phyloP scores from a whole-genome alignment of 148 eudicot species.

The Silene uniflora region DNA sequence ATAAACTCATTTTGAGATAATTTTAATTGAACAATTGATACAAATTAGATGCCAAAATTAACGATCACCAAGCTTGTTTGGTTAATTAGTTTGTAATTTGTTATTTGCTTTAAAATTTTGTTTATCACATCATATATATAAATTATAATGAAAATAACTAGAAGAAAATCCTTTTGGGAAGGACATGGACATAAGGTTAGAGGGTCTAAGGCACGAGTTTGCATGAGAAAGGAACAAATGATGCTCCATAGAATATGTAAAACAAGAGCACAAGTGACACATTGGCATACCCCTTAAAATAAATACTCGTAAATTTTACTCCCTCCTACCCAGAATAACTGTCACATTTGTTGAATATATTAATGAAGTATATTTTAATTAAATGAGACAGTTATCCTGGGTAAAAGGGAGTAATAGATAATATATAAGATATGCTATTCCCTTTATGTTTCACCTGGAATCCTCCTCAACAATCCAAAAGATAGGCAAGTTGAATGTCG shows the following conservation, averaged over 20 bases:
- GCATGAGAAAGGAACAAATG: slow-evolving; percentile 8
- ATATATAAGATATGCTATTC: neutral
- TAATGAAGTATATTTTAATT: too few species aligned
- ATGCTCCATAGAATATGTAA: neutral
- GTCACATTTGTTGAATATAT: too few species aligned
- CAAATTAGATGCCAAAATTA: neutral
- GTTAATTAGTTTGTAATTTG: neutral
- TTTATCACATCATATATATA: neutral
- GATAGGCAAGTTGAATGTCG: neutral
- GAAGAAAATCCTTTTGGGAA: neutral
- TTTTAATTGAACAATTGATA: neutral
- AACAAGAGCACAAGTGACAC: slow-evolving; percentile 8
- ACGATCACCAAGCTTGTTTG: neutral
- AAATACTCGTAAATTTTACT: too few species aligned
- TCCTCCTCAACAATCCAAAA: neutral
- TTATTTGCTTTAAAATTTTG: neutral
- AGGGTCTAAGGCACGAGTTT: neutral
- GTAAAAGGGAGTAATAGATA: too few species aligned
- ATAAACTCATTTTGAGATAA: neutral
- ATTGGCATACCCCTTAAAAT: neutral
- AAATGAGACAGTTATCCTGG: too few species aligned
- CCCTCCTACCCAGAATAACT: too few species aligned
- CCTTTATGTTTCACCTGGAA: neutral
- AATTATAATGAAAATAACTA: neutral
- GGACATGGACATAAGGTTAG: slow-evolving; percentile 1